Base-by-base conservation (phyloP, 2,329 filamentous ascomycete genomes). In the Colletotrichum tropicale region DNA sequence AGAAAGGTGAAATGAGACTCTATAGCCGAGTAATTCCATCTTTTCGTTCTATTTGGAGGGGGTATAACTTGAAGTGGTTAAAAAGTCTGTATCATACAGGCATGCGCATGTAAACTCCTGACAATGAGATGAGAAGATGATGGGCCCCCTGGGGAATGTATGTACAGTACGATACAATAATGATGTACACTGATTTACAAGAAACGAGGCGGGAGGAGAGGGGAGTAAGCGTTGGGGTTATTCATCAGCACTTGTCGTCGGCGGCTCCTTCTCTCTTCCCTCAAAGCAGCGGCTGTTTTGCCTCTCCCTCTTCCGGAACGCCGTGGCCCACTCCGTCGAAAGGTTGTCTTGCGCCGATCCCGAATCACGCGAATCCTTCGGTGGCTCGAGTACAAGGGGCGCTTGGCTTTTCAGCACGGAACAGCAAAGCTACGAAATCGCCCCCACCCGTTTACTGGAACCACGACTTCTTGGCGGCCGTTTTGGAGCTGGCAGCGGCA, bases 401-500 rank as follows among this genome's bases (percentile, higher is more conserved):
- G 26, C 28, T 61, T 30, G n/a, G 28, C 28, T 9, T n/a, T 64
- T 32, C 18, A 38, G n/a, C 9, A 64, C 24, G 15, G 30, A 43
- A 43, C n/a, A 38, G 21, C 8, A 21, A 38, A 28, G 34, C 13
- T 26, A 13, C 18, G 5, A 64, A 12, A 24, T 34, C 18, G 32
- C 30, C 24, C 32, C 32, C 16, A 15, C 21, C 15, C 24, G 30
- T 28, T 38, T 28, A 38, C 43, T 26, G 61, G 26, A 70, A 69
- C 64, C 56, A 56, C 66, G 70, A 79, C 67, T 84, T 79, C 61
- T 81, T 83, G 8, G 76, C 65, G 8, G 79, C 74, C 12, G 80
- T 78, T 80, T 93, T 95, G 6, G 92, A 87, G 79, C 87, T 88
- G 6, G 84, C 80, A 0, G 87, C 73, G 16, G 73, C 73, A 3